Evolutionary conservation across 139 green algal species (phyloP).

Genomic region (Micromonas commoda): DNA sequence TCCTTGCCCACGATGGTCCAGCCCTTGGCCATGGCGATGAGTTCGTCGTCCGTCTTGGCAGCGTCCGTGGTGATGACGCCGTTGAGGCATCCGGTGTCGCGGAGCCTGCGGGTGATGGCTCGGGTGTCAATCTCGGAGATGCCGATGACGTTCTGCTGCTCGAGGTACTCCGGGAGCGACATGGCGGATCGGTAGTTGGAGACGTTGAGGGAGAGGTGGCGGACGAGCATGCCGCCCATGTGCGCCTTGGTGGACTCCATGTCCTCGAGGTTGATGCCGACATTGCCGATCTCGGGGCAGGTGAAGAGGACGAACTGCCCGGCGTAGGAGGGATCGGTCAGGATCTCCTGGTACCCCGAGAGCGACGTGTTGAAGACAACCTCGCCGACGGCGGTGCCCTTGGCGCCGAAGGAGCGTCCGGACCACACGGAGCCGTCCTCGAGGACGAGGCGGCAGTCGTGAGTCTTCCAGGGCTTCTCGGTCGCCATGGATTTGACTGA

Average conservation of each 20-base stretch:
- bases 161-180: constrained; percentile 74
- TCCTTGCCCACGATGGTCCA: constrained; percentile 88
- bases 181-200: constrained; percentile 92
- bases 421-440: constrained; percentile 88
- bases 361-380: constrained; percentile 99
- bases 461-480: constrained; percentile 56
- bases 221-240: constrained; percentile 77
- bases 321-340: constrained; percentile 96
- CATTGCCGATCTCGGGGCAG: constrained; percentile 94
- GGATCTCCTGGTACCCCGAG: constrained; percentile 92
- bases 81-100: constrained; percentile 78
- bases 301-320: constrained; percentile 95
- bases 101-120: constrained; percentile 77
- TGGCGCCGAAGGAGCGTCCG: constrained; percentile 76
- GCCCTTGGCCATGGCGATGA: constrained; percentile 68
- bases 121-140: constrained; percentile 87
- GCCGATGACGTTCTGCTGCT: constrained; percentile 47
- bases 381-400: constrained; percentile 67
- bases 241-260: constrained; percentile 76
- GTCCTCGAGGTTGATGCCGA: constrained; percentile 91
- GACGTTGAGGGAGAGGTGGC: constrained; percentile 67
- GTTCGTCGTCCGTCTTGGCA: constrained; percentile 66
- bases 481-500: neutral
- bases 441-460: constrained; percentile 73
- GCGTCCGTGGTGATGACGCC: constrained; percentile 55